These are phyloP conservation scores for Forsythia viridissima DNA, from an alignment of 257 asterid species.

Conservation along the genomic window DNA sequence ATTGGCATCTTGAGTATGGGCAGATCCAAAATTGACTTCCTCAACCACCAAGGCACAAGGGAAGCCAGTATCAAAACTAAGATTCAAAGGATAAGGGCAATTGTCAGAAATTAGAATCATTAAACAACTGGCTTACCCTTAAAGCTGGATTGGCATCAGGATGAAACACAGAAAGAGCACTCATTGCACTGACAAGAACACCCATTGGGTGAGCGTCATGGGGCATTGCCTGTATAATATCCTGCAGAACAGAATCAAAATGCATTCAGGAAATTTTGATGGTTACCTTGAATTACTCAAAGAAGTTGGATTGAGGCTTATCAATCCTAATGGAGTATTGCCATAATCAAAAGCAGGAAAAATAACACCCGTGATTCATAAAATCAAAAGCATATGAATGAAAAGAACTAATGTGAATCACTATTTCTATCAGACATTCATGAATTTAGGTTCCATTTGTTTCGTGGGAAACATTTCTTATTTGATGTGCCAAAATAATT, in stretches of 20 bases:
- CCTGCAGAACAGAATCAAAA: constrained; percentile 61
- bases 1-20: background rate
- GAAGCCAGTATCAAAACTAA: constrained; percentile 1
- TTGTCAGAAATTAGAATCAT: constrained; percentile 4
- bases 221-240: constrained; percentile 96
- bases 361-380: background rate
- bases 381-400: background rate
- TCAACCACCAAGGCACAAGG: background rate
- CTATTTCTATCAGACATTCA: background rate
- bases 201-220: constrained; percentile 99
- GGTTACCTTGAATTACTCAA: constrained; percentile 1
- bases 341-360: constrained; percentile 8
- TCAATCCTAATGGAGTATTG: background rate
- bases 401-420: background rate
- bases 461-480: background rate
- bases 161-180: constrained; percentile 93
- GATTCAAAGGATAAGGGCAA: background rate
- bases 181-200: constrained; percentile 95
- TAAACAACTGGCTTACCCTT: constrained; percentile 53
- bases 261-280: constrained; percentile 27
- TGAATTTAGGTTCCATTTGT: background rate
- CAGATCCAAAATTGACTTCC: constrained; percentile 1
- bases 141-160: constrained; percentile 99
- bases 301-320: background rate
- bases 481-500: background rate